Conservation (phyloP, 2,329 filamentous ascomycete genomes). For the Fusarium metavorans region DNA sequence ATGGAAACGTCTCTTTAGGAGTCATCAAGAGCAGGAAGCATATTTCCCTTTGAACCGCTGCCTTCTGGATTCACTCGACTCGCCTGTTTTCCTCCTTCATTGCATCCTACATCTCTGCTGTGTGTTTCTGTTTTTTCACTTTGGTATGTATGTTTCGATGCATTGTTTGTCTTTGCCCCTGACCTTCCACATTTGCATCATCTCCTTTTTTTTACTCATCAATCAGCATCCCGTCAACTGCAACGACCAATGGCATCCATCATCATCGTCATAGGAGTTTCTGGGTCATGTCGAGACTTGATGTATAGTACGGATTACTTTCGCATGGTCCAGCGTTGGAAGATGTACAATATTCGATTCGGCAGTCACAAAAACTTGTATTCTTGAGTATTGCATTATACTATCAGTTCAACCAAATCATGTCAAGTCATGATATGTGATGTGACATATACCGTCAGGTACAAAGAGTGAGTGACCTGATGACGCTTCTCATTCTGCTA, state of each 20-base stretch:
- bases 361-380: not conserved
- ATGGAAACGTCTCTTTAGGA: constrained; percentile 13
- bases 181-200: not conserved
- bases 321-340: constrained; percentile 13
- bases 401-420: not conserved
- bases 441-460: not conserved
- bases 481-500: not conserved
- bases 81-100: not conserved
- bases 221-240: constrained; percentile 12
- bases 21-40: constrained; percentile 28
- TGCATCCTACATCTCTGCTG: constrained; percentile 4
- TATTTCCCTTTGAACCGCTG: constrained; percentile 3
- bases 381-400: not conserved
- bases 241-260: constrained; percentile 8
- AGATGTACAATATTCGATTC: constrained; percentile 23
- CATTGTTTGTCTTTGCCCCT: constrained; percentile 1
- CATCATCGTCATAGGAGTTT: constrained; percentile 29
- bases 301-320: constrained; percentile 16
- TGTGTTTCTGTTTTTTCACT: not conserved
- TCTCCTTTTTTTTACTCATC: not conserved
- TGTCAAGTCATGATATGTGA: not conserved
- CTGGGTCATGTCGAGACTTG: constrained; percentile 9
- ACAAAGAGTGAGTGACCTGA: not conserved
- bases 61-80: constrained; percentile 13
- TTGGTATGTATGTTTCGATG: not conserved